Base-by-base conservation (phyloP, 2,329 filamentous ascomycete species). In the Aspergillus versicolor region DNA sequence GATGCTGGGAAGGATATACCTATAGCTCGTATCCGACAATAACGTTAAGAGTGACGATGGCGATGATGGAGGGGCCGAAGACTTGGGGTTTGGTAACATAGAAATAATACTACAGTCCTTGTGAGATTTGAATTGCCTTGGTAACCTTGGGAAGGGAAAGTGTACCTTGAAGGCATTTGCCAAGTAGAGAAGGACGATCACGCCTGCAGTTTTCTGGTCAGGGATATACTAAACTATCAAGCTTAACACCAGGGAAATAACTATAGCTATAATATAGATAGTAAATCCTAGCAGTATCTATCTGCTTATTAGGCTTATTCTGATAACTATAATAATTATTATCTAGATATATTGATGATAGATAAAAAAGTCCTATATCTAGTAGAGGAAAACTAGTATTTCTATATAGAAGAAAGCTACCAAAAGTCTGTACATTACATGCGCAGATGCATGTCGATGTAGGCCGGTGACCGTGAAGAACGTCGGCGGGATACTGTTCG, bases 1-100 rank as follows among this genome's bases (percentile, higher is more conserved):
- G 27, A 27, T 27, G 7, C 27, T 27, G 27, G 27, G 27, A 19
- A 2, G 27, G 27, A 9, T 27, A 7, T 27, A 68, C 64, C 60
- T 91, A 86, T 0, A 92, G 78, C 69, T 91, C 88, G 65, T 91
- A 92, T n/a, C 88, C 86, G 43, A 90, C 77, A 38, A 88, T 86
- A 49, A 87, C 69, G 30, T 85, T 80, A 59, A 84, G 76, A 0
- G 84, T 86, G 46, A 87, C 76, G 21, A 84, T 81, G 41, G 74
- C 78, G 30, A 89, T 83, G 53, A 89, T 77, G 19, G 80, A 79
- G 2, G 84, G 81, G 1, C 86, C 81, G 11, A 86, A 77, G 58
- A 89, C 84, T 4, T 83, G 80, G 0, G 87, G 85, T 46, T 80
- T 82, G 68, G 89, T 90, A n/a, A 91, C 60, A 41, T 88, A 81